Conservation (phyloP, 2,329 filamentous ascomycete genomes). For the Cytospora paraplurivora region DNA sequence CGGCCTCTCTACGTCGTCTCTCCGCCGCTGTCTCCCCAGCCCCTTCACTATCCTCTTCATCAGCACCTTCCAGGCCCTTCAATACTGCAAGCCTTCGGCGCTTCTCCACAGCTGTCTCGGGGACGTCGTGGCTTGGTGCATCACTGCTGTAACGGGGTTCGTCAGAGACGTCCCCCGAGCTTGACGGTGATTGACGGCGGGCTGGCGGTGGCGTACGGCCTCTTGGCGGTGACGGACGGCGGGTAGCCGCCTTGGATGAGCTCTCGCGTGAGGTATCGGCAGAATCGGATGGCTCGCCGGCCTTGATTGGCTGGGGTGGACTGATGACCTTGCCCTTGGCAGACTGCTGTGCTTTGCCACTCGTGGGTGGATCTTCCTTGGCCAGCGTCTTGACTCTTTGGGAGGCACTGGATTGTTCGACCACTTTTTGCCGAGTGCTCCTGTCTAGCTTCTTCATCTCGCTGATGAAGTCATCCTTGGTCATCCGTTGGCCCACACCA, state of each 20-base stretch:
- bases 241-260: conserved; percentile 18
- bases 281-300: neutral
- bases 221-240: conserved; percentile 4
- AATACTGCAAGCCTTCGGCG: conserved; percentile 63
- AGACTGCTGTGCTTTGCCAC: conserved; percentile 15
- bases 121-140: conserved; percentile 42
- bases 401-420: conserved; percentile 53
- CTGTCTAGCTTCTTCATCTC: conserved; percentile 74
- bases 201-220: neutral
- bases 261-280: conserved; percentile 13
- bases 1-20: conserved; percentile 71
- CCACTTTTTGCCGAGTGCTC: conserved; percentile 58
- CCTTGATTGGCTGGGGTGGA: conserved; percentile 14
- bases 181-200: conserved; percentile 11
- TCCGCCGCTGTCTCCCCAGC: conserved; percentile 73
- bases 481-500: conserved; percentile 73
- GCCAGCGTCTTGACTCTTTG: conserved; percentile 53
- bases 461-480: conserved; percentile 76
- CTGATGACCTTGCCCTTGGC: conserved; percentile 25
- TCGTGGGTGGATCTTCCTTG: conserved; percentile 41
- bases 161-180: conserved; percentile 13
- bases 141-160: conserved; percentile 17
- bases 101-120: conserved; percentile 71
- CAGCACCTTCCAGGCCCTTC: conserved; percentile 46
- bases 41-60: conserved; percentile 45